Conservation (phyloP, 2,329 filamentous ascomycete species). For the Neofusicoccum laricinum region DNA sequence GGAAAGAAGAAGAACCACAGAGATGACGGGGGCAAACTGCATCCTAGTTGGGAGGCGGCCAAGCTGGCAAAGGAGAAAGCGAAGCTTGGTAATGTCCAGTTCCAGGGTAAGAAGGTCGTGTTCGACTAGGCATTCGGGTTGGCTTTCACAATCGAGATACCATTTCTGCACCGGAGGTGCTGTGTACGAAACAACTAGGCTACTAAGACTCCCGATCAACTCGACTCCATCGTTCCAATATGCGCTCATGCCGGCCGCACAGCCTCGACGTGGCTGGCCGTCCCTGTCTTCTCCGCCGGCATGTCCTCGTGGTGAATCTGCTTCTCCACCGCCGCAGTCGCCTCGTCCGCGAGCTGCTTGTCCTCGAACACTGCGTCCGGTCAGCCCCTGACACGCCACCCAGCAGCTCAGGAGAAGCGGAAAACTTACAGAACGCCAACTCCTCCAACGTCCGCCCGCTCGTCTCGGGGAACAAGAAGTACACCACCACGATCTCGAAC, state of each 20-base stretch:
- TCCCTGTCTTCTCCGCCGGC: background rate
- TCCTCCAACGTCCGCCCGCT: constrained; percentile 45
- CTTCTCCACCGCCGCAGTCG: constrained; percentile 29
- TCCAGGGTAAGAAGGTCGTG: constrained; percentile 60
- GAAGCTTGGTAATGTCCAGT: constrained; percentile 40
- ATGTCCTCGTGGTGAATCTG: constrained; percentile 28
- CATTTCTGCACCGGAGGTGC: background rate
- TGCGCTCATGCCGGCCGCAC: background rate
- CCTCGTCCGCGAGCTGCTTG: constrained; percentile 27
- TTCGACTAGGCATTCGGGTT: constrained; percentile 51
- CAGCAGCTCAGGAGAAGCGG: background rate
- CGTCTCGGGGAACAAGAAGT: constrained; percentile 37
- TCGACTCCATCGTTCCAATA: background rate
- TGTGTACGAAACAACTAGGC: background rate
- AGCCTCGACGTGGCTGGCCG: background rate
- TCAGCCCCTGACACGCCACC: constrained; percentile 17
- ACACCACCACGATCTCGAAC: constrained; percentile 39
- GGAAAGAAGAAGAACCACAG: constrained; percentile 25
- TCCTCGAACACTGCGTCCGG: constrained; percentile 30
- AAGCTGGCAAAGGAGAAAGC: constrained; percentile 58
- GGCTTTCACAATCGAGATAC: background rate
- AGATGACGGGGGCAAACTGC: constrained; percentile 54
- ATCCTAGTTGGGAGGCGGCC: constrained; percentile 65
- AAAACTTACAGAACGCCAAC: constrained; percentile 32
- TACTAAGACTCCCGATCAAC: background rate